These are phyloP conservation scores for Sarocladium oryzae DNA, from an alignment of 2,329 filamentous ascomycete genomes.

Conservation along the genomic window DNA sequence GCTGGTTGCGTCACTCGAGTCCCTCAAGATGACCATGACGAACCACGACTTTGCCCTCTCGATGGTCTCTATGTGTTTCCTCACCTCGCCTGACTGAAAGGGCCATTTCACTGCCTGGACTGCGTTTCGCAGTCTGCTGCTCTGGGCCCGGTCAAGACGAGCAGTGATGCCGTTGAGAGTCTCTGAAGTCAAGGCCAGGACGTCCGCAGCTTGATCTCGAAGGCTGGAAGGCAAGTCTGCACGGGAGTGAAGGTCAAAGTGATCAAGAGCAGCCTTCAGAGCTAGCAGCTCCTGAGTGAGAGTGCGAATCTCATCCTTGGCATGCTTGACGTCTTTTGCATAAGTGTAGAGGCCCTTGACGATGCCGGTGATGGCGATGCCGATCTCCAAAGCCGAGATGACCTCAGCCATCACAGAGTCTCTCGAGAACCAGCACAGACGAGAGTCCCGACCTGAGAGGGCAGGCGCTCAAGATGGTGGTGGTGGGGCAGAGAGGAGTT, in stretches of 20 bases:
- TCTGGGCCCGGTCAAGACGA: constrained; percentile 12
- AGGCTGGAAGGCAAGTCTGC: background rate
- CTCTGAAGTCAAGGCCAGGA: constrained; percentile 13
- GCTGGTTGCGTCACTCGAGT: constrained; percentile 15
- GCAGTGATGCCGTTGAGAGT: constrained; percentile 15
- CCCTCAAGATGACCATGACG: constrained; percentile 18
- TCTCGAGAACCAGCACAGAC: too few relatives aligned
- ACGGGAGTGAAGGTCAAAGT: constrained; percentile 13
- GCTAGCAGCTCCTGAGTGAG: constrained; percentile 20
- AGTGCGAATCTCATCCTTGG: constrained; percentile 18
- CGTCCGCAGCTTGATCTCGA: constrained; percentile 15
- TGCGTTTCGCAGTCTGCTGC: constrained; percentile 13
- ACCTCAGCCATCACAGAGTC: constrained; percentile 15
- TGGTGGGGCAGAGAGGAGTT: too few relatives aligned
- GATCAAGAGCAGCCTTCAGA: constrained; percentile 18
- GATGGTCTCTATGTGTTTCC: constrained; percentile 16
- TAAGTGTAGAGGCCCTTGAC: constrained; percentile 16
- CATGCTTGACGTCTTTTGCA: constrained; percentile 14
- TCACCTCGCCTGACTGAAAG: constrained; percentile 14
- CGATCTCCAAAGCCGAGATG: constrained; percentile 15
- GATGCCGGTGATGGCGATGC: constrained; percentile 14
- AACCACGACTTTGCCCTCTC: constrained; percentile 21
- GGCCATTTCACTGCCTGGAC: constrained; percentile 16
- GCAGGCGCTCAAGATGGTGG: too few relatives aligned
- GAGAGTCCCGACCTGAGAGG: too few relatives aligned